Evolutionary conservation across 768 basidiomycete genomes (phyloP).

Genomic region (Boletus tylopilopsis): DNA sequence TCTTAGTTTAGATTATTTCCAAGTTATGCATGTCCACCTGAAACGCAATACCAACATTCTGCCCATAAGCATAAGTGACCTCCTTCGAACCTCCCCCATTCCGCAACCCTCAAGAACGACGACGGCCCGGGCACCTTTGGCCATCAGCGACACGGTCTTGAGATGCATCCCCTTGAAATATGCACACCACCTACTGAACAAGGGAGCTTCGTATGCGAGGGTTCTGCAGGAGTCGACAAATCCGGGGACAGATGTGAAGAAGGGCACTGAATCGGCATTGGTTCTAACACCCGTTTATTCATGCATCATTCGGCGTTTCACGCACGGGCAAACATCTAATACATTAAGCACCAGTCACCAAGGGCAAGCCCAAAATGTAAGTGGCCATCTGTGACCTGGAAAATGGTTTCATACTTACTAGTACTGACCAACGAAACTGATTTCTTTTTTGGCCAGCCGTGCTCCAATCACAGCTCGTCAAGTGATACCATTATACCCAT

Average conservation of each 20-base stretch:
- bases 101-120: conserved; percentile 82
- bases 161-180: conserved; percentile 88
- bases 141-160: conserved; percentile 3
- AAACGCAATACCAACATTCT: too few species aligned
- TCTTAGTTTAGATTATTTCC: neutral
- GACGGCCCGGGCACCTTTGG: conserved; percentile 55
- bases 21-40: neutral
- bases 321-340: too few species aligned
- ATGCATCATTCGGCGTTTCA: too few species aligned
- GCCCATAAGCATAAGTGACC: conserved; percentile 60
- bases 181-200: conserved; percentile 53
- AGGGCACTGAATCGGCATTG: neutral
- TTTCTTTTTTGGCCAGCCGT: too few species aligned
- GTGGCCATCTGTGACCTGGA: too few species aligned
- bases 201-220: conserved; percentile 25
- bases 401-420: too few species aligned
- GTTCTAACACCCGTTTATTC: neutral
- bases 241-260: conserved; percentile 23
- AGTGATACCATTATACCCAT: too few species aligned
- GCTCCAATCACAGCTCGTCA: too few species aligned
- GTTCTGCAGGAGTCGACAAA: conserved; percentile 42
- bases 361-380: too few species aligned
- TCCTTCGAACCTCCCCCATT: conserved; percentile 86
- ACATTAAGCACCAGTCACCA: too few species aligned
- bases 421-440: too few species aligned